A percentile compares a stretch with the other conserved stretches of the same genome.
phyloP scores from a whole-genome alignment of 306 rosid species.

The Ochetophila trinervis region DNA sequence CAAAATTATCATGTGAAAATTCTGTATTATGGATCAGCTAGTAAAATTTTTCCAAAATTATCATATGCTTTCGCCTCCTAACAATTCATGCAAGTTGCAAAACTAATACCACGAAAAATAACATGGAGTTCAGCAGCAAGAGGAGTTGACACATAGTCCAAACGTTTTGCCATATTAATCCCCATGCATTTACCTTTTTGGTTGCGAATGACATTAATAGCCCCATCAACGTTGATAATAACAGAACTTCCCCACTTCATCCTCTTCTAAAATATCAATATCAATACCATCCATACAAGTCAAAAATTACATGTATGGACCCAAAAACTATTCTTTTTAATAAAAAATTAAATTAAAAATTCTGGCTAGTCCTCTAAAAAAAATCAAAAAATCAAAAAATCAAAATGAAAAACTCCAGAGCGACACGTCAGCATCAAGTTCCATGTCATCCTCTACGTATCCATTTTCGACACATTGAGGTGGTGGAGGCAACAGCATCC shows the following conservation, averaged over 20 bases:
- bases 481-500: constrained; percentile 58
- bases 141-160: no score
- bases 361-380: background rate
- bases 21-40: no score
- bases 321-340: background rate
- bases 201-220: no score
- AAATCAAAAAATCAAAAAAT: background rate
- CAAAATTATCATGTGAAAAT: background rate
- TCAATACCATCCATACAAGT: background rate
- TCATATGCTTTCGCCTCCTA: no score
- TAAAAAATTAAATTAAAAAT: background rate
- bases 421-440: constrained; percentile 47
- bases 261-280: no score
- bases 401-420: constrained; percentile 63
- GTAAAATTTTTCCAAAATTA: background rate
- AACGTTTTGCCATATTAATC: no score
- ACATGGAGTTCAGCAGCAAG: no score
- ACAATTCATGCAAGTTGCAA: background rate
- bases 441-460: constrained; percentile 41
- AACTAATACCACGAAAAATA: no score
- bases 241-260: no score
- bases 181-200: no score
- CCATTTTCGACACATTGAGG: constrained; percentile 33
- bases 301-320: constrained; percentile 8
- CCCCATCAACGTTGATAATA: no score